Base-by-base conservation (phyloP, 2,329 filamentous ascomycete species). In the Mycosphaerella sp. region DNA sequence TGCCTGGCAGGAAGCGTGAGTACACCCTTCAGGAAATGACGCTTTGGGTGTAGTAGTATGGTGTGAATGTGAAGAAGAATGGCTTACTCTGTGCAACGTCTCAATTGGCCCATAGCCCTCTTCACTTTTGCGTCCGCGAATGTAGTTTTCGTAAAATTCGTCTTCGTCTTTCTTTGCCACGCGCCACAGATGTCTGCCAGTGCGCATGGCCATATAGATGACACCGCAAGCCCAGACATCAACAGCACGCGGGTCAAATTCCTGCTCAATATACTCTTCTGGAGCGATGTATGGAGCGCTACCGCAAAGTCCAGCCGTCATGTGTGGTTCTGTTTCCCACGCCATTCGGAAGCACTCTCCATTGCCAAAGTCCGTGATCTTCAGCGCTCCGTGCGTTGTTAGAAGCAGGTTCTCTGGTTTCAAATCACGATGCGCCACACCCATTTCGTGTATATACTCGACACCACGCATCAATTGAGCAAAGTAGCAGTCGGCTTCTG, bases 161-260 rank as follows among this genome's bases (percentile, higher is more conserved):
- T 98, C 93, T 59, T 97, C 91, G 49, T 95, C 90, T 71, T 89
- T 94, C 71, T 91, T 91, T 6, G 93, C 93, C n/a, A 96, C 82
- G 49, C 90, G 86, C 93, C 93, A 98, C 7, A 98, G 77, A 70
- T 98, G 93, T 47, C 93, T 81, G 5, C 93, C 93, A 1, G 91
- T 97, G 52, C 93, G 81, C 93, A 98, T 98, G 12, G 93, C 93
- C 93, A 98, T 98, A 74, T 98, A 98, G 54, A 98, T 98, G 45
- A 98, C 93, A 66, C 93, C 93, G 54, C 89, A 95, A 18, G 93
- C 93, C 93, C 93, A 98, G 12, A 97, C 86, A 65, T 98, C 93
- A 43, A 98, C 91, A n/a, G 93, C 91, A 52, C 93, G 81, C 27
- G 93, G 93, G 66, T 98, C 93, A 60, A 98, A 98, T 68, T 98